Percentiles rank a stretch among this genome's conserved stretches.
These are phyloP conservation scores for Starmerella gropengiesseri DNA, from an alignment of 805 yeast species.

Conservation along the genomic window DNA sequence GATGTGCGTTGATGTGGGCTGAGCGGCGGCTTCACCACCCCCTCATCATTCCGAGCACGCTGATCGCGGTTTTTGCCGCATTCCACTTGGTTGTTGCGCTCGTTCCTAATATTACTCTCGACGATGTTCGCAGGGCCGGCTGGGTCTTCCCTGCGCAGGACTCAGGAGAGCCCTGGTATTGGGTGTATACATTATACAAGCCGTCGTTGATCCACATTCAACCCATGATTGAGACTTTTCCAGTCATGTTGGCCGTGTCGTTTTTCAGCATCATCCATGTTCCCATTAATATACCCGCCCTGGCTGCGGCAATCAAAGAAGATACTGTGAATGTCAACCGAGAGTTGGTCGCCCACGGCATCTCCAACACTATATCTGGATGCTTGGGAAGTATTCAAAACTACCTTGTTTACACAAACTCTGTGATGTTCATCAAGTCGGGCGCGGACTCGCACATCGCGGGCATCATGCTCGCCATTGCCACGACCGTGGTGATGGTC, in stretches of 20 bases:
- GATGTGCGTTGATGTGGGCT: slow-evolving; percentile 47
- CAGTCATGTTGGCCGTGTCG: slow-evolving; percentile 90
- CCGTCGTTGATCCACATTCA: slow-evolving; percentile 66
- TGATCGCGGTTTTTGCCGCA: slow-evolving; percentile 54
- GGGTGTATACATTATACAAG: slow-evolving; percentile 64
- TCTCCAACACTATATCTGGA: slow-evolving; percentile 79
- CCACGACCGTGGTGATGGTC: slow-evolving; percentile 70
- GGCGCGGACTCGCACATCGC: slow-evolving; percentile 88
- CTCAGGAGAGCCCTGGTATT: slow-evolving; percentile 73
- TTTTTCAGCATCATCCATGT: slow-evolving; percentile 94
- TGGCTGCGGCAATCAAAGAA: slow-evolving; percentile 81
- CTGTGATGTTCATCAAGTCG: slow-evolving; percentile 80
- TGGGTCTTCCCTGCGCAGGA: slow-evolving; percentile 72
- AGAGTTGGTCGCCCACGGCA: slow-evolving; percentile 90
- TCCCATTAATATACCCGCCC: slow-evolving; percentile 94
- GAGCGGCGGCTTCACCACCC: slow-evolving; percentile 57
- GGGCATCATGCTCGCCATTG: slow-evolving; percentile 77
- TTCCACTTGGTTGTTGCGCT: slow-evolving; percentile 60
- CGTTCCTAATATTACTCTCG: slow-evolving; percentile 56
- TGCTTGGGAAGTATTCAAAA: slow-evolving; percentile 80
- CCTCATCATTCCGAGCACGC: slow-evolving; percentile 67
- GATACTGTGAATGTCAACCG: slow-evolving; percentile 75
- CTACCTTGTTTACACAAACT: slow-evolving; percentile 88
- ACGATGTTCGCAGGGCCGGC: slow-evolving; percentile 55
- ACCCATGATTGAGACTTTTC: slow-evolving; percentile 55